A percentile compares a stretch with the other conserved stretches of the same genome.
Conservation (phyloP, 352 stramenopile genomes). For the Pythium oligandrum region DNA sequence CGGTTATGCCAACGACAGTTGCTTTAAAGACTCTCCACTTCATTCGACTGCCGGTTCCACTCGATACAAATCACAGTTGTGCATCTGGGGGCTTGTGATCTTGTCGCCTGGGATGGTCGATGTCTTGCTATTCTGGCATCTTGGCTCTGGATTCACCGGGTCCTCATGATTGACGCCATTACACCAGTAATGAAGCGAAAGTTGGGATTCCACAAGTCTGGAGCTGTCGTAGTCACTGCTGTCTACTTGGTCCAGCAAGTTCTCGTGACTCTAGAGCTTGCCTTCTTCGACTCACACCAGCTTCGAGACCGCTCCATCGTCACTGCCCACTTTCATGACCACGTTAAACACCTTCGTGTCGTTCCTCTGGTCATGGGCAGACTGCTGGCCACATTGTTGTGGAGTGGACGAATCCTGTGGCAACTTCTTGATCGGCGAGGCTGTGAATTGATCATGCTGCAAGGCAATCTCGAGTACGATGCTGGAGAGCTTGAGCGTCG, state of each 20-base stretch:
- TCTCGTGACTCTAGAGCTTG: neutral
- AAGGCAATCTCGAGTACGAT: too few species aligned
- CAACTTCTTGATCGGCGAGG: too few species aligned
- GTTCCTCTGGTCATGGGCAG: neutral
- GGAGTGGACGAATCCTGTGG: too few species aligned
- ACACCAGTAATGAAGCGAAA: constrained; percentile 10
- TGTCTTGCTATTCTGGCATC: constrained; percentile 3
- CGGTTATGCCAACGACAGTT: constrained; percentile 2
- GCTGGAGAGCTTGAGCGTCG: too few species aligned
- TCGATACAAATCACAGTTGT: constrained; percentile 9
- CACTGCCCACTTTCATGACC: too few species aligned
- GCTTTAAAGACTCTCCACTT: neutral
- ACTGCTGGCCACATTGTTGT: neutral
- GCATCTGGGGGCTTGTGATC: neutral
- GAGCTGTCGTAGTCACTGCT: constrained; percentile 1
- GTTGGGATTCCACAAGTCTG: constrained; percentile 13
- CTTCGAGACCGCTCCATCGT: neutral
- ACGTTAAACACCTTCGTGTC: neutral
- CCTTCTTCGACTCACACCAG: neutral
- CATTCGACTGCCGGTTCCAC: constrained; percentile 16
- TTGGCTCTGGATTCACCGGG: constrained; percentile 23
- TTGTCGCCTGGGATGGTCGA: constrained; percentile 14
- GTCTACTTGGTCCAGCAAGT: constrained; percentile 1
- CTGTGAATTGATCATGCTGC: too few species aligned
- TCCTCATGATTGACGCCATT: constrained; percentile 13